These are phyloP conservation scores for Neonothopanus nambi DNA, from an alignment of 1,284 basidiomycete genomes.

Conservation along the genomic window DNA sequence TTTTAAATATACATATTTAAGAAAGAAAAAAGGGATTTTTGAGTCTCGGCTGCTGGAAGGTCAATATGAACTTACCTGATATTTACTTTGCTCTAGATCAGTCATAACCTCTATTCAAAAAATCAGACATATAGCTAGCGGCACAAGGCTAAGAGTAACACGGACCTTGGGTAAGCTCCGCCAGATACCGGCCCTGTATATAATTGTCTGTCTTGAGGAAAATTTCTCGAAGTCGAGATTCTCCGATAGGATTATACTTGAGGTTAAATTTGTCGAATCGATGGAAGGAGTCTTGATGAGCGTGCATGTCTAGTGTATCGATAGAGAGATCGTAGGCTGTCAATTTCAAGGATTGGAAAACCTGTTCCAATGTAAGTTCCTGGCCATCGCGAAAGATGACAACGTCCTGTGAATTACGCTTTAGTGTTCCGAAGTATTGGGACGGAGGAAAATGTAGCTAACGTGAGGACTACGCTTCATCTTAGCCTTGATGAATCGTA, in stretches of 20 bases:
- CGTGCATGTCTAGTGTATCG: slow-evolving; percentile 99
- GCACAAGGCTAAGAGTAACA: slow-evolving; percentile 16
- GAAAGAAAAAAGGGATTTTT: slow-evolving; percentile 16
- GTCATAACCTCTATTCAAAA: slow-evolving; percentile 81
- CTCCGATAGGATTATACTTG: slow-evolving; percentile 94
- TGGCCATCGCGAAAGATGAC: slow-evolving; percentile 95
- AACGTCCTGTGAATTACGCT: slow-evolving; percentile 66
- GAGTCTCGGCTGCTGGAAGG: not conserved
- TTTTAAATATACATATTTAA: no score
- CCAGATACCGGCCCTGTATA: slow-evolving; percentile 90
- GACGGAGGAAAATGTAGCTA: slow-evolving; percentile 21
- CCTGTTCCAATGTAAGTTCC: slow-evolving; percentile 88
- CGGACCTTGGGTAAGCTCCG: slow-evolving; percentile 88
- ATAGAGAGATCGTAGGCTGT: slow-evolving; percentile 98
- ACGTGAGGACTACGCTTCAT: slow-evolving; percentile 84
- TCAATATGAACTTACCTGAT: slow-evolving; percentile 66
- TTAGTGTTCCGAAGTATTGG: not conserved
- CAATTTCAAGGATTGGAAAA: slow-evolving; percentile 93
- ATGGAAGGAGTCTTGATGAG: slow-evolving; percentile 96
- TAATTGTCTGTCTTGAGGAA: slow-evolving; percentile 99
- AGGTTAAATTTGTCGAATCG: slow-evolving; percentile 96
- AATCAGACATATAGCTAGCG: slow-evolving; percentile 6
- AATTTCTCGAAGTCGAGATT: slow-evolving; percentile 93
- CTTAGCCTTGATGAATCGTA: slow-evolving; percentile 98
- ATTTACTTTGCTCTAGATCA: slow-evolving; percentile 97